Percentiles rank a stretch among this genome's conserved stretches.
phyloP scores from a whole-genome alignment of 306 rosid genomes.

The Cajanus cajan region DNA sequence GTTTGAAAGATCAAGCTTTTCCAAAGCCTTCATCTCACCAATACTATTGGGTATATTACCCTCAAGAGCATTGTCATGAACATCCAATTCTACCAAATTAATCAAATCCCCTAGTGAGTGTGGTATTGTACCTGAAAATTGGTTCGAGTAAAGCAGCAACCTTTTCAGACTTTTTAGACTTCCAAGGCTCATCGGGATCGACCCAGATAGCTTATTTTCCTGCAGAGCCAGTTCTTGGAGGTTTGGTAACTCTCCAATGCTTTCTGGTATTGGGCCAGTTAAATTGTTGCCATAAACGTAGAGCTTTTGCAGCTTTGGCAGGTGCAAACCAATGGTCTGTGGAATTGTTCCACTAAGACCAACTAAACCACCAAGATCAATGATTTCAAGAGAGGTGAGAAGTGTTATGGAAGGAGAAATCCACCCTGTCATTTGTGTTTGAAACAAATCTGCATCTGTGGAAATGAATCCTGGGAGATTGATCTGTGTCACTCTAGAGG shows the following conservation, averaged over 20 bases:
- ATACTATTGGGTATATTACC: constrained; percentile 45
- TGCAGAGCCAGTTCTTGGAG: constrained; percentile 50
- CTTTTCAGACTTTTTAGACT: constrained; percentile 33
- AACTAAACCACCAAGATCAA: constrained; percentile 52
- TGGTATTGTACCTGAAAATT: constrained; percentile 41
- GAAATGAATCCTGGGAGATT: constrained; percentile 54
- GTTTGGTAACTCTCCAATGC: constrained; percentile 48
- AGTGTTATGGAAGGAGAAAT: constrained; percentile 51
- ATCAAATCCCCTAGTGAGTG: constrained; percentile 43
- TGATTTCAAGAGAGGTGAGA: constrained; percentile 45
- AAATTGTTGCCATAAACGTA: constrained; percentile 48
- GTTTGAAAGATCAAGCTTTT: constrained; percentile 49
- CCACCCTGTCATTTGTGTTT: constrained; percentile 49
- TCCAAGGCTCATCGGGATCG: constrained; percentile 43
- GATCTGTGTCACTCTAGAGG: constrained; percentile 51
- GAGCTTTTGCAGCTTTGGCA: constrained; percentile 50
- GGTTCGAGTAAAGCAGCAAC: constrained; percentile 42
- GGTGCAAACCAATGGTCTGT: constrained; percentile 34
- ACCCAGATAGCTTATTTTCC: constrained; percentile 48
- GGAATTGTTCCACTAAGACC: constrained; percentile 55
- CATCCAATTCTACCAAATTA: constrained; percentile 40
- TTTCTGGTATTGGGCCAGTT: constrained; percentile 52
- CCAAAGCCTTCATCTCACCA: constrained; percentile 42
- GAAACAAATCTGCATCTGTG: constrained; percentile 28
- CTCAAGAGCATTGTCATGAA: constrained; percentile 36